phyloP scores from a whole-genome alignment of 129 eudicot species.

The Lactuca saligna region DNA sequence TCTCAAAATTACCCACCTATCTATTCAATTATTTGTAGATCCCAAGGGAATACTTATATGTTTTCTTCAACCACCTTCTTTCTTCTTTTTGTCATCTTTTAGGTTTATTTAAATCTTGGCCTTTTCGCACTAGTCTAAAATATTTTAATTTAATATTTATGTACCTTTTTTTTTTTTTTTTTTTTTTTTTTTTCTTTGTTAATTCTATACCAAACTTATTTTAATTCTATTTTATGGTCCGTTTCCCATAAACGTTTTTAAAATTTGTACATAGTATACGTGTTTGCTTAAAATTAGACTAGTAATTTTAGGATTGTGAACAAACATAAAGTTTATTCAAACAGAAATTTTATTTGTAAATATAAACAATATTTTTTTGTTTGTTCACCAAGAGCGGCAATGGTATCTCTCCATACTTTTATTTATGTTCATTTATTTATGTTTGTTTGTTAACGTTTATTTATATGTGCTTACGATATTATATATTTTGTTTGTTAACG shows the following conservation, averaged over 20 bases:
- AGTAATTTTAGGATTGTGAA: no score
- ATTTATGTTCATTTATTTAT: no score
- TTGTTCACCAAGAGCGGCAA: no score
- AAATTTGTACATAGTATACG: neutral
- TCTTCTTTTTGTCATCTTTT: neutral
- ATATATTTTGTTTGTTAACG: no score
- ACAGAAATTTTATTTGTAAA: no score
- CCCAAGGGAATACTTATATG: conserved; percentile 39
- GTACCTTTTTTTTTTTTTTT: neutral
- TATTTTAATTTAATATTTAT: neutral
- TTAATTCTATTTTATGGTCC: neutral
- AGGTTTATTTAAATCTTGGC: neutral
- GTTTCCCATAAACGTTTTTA: neutral
- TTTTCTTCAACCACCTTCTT: conserved; percentile 27
- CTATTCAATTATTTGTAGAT: conserved; percentile 38
- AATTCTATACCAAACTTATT: neutral
- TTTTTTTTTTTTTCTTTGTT: neutral
- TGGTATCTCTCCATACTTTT: no score
- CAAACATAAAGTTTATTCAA: no score
- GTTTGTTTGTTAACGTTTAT: no score
- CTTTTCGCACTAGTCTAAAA: neutral
- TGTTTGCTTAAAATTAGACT: no score
- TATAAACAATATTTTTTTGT: no score
- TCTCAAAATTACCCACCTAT: conserved; percentile 23
- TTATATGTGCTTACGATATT: no score